Percentiles rank a stretch among this genome's conserved stretches.
Evolutionary conservation across 129 eudicot genomes (phyloP).

Genomic region (Heracleum sosnowskyi): DNA sequence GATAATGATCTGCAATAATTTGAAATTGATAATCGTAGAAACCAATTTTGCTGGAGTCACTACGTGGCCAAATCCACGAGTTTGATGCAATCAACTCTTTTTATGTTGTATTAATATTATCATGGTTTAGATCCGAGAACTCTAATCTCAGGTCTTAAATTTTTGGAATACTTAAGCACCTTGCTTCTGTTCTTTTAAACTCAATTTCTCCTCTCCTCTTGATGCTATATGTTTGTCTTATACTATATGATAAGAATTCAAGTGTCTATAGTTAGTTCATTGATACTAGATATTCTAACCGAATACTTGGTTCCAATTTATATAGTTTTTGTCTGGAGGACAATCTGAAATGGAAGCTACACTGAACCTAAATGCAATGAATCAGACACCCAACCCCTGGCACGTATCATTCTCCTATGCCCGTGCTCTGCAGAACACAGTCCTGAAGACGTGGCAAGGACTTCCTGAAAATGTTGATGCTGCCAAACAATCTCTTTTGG

Average conservation of each 20-base stretch:
- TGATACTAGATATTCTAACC: background rate
- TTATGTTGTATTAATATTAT: background rate
- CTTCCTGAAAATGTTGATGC: conserved; percentile 70
- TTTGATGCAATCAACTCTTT: background rate
- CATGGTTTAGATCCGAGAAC: background rate
- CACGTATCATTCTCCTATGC: conserved; percentile 88
- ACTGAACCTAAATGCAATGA: conserved; percentile 77
- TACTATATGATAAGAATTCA: background rate
- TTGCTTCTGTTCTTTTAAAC: conserved; percentile 3
- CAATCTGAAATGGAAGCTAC: conserved; percentile 94
- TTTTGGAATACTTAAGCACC: background rate
- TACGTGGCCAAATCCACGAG: background rate
- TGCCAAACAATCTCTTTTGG: conserved; percentile 65
- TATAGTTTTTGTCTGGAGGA: conserved; percentile 86
- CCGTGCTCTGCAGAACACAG: conserved; percentile 80
- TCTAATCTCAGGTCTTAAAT: background rate
- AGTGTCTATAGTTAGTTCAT: background rate
- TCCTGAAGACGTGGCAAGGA: conserved; percentile 93
- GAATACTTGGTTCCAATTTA: conserved; percentile 1
- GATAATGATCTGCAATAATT: background rate
- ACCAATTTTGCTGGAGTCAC: background rate
- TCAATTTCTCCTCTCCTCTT: background rate
- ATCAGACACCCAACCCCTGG: conserved; percentile 95
- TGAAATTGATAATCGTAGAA: background rate
- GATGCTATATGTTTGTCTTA: background rate